Percentiles rank a stretch among this genome's conserved stretches.
phyloP scores from a whole-genome alignment of 768 basidiomycete genomes.

The Xanthoconium stramineum region DNA sequence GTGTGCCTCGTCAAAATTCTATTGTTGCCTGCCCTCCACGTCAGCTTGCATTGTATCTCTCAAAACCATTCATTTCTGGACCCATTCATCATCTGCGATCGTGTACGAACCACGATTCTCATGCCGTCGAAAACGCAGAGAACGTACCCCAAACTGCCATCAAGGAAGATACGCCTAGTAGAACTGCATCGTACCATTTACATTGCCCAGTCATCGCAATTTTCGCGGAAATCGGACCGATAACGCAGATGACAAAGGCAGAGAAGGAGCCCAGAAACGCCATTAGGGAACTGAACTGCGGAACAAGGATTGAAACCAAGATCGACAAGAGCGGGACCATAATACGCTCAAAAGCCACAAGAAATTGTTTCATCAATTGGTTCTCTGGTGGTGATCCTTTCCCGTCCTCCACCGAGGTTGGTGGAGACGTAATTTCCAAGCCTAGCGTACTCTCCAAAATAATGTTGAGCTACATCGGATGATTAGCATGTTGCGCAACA shows the following conservation, averaged over 20 bases:
- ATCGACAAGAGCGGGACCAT: slow-evolving; percentile 59
- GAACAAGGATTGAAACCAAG: slow-evolving; percentile 67
- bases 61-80: not conserved
- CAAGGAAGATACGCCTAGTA: slow-evolving; percentile 49
- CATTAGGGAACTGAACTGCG: slow-evolving; percentile 81
- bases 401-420: slow-evolving; percentile 25
- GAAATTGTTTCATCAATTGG: slow-evolving; percentile 32
- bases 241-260: slow-evolving; percentile 71
- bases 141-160: slow-evolving; percentile 81
- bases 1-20: slow-evolving; percentile 7
- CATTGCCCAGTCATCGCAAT: slow-evolving; percentile 52
- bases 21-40: not conserved
- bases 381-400: slow-evolving; percentile 14
- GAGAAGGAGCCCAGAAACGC: slow-evolving; percentile 91
- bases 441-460: slow-evolving; percentile 79
- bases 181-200: slow-evolving; percentile 46
- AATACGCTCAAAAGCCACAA: slow-evolving; percentile 55
- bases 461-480: slow-evolving; percentile 58
- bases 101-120: slow-evolving; percentile 4
- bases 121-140: slow-evolving; percentile 52
- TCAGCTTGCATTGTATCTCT: not conserved
- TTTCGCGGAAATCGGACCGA: slow-evolving; percentile 75
- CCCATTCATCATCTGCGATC: not conserved
- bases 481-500: not conserved
- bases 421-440: slow-evolving; percentile 41